phyloP scores from a whole-genome alignment of 2,329 filamentous ascomycete species.

The Diaporthe velutina region DNA sequence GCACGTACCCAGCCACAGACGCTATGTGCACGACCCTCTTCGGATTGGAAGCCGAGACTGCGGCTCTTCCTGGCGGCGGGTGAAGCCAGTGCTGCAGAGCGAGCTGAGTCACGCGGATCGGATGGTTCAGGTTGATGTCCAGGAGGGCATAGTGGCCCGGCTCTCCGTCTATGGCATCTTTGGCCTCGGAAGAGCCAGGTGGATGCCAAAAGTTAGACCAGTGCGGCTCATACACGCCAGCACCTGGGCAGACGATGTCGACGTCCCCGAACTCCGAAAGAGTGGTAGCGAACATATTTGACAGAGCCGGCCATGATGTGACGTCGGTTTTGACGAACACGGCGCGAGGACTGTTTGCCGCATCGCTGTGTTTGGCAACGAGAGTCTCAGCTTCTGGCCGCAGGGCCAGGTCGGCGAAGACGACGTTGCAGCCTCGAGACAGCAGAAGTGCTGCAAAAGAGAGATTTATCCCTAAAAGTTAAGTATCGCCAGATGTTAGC shows the following conservation, averaged over 20 bases:
- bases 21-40: slow-evolving; percentile 55
- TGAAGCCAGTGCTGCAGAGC: slow-evolving; percentile 55
- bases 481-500: slow-evolving; percentile 14
- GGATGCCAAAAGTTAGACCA: slow-evolving; percentile 59
- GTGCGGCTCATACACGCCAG: slow-evolving; percentile 60
- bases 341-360: slow-evolving; percentile 46
- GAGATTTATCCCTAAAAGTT: slow-evolving; percentile 55
- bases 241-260: slow-evolving; percentile 60
- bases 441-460: slow-evolving; percentile 59
- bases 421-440: slow-evolving; percentile 56
- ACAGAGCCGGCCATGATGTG: slow-evolving; percentile 55
- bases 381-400: slow-evolving; percentile 57
- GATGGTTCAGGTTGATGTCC: slow-evolving; percentile 58
- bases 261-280: slow-evolving; percentile 52
- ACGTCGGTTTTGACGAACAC: slow-evolving; percentile 61
- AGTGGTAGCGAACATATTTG: slow-evolving; percentile 51
- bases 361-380: slow-evolving; percentile 43
- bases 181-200: slow-evolving; percentile 51
- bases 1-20: slow-evolving; percentile 52
- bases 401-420: slow-evolving; percentile 58
- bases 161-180: slow-evolving; percentile 45
- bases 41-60: slow-evolving; percentile 45
- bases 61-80: slow-evolving; percentile 39
- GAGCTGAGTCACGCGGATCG: slow-evolving; percentile 55
- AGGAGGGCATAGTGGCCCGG: slow-evolving; percentile 51